Conservation (phyloP, 2,329 filamentous ascomycete genomes). For the Emericellopsis atlantica region DNA sequence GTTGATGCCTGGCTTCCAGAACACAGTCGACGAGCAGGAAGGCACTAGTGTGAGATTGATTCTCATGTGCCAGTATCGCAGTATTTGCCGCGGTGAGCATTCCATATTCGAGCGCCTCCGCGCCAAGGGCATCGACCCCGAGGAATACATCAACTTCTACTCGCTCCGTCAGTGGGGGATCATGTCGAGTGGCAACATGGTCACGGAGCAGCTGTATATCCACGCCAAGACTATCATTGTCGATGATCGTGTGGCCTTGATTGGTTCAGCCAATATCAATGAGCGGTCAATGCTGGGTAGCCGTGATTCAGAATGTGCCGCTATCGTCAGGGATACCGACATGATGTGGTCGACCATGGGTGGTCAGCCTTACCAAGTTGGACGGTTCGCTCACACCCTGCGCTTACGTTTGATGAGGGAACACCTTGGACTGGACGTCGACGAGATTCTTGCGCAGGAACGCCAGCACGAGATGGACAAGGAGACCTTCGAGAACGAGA, state of each 20-base stretch:
- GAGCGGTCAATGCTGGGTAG: slow-evolving; percentile 90
- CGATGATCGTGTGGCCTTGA: slow-evolving; percentile 84
- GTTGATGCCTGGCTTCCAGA: slow-evolving; percentile 96
- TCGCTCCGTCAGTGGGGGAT: slow-evolving; percentile 85
- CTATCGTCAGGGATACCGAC: slow-evolving; percentile 83
- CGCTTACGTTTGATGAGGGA: slow-evolving; percentile 92
- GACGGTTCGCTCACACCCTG: slow-evolving; percentile 83
- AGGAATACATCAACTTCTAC: slow-evolving; percentile 94
- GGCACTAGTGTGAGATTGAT: slow-evolving; percentile 91
- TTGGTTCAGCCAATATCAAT: slow-evolving; percentile 97
- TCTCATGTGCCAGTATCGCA: slow-evolving; percentile 93
- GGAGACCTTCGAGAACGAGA: slow-evolving; percentile 42
- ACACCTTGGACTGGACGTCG: slow-evolving; percentile 89
- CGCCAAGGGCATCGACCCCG: slow-evolving; percentile 72
- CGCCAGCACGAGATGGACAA: slow-evolving; percentile 53
- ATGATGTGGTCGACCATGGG: slow-evolving; percentile 90
- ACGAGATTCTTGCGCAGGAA: slow-evolving; percentile 75
- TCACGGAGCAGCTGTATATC: slow-evolving; percentile 95
- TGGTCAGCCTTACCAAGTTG: slow-evolving; percentile 77
- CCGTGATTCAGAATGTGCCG: slow-evolving; percentile 84
- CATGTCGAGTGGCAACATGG: slow-evolving; percentile 72
- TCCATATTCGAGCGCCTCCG: slow-evolving; percentile 85
- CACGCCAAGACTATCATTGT: slow-evolving; percentile 96
- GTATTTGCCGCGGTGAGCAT: slow-evolving; percentile 82
- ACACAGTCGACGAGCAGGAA: slow-evolving; percentile 86